These are phyloP conservation scores for Lepidium campestre DNA, from an alignment of 441 rosid genomes.

Conservation along the genomic window DNA sequence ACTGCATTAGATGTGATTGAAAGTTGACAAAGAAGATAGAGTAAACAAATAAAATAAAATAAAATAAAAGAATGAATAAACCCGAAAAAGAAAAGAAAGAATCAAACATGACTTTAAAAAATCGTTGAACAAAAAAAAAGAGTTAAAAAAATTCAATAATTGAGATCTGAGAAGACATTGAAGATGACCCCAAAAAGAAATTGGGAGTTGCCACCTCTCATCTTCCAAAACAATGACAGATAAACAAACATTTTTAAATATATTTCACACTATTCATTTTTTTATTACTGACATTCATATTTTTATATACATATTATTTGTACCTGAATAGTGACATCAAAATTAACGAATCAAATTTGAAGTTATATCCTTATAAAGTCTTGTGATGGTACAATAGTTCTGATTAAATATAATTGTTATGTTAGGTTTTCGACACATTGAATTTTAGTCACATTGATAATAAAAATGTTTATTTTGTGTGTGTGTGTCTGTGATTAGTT, in stretches of 20 bases:
- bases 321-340: not conserved
- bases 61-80: not conserved
- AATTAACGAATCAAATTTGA: not conserved
- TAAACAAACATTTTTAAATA: constrained; percentile 14
- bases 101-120: constrained; percentile 21
- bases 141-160: constrained; percentile 24
- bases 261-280: not conserved
- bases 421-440: not conserved
- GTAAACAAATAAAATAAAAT: not conserved
- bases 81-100: constrained; percentile 14
- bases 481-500: no score
- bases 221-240: constrained; percentile 22
- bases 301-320: not conserved
- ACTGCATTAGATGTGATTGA: not conserved
- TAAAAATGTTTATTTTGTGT: no score
- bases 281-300: not conserved
- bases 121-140: no score
- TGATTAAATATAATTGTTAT: not conserved
- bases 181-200: constrained; percentile 30
- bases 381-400: not conserved
- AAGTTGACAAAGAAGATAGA: constrained; percentile 16
- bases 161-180: constrained; percentile 26
- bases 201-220: constrained; percentile 31
- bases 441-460: no score
- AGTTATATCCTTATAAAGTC: not conserved